Conservation (phyloP, 768 basidiomycete genomes). For the Nevesoporus exiguus region DNA sequence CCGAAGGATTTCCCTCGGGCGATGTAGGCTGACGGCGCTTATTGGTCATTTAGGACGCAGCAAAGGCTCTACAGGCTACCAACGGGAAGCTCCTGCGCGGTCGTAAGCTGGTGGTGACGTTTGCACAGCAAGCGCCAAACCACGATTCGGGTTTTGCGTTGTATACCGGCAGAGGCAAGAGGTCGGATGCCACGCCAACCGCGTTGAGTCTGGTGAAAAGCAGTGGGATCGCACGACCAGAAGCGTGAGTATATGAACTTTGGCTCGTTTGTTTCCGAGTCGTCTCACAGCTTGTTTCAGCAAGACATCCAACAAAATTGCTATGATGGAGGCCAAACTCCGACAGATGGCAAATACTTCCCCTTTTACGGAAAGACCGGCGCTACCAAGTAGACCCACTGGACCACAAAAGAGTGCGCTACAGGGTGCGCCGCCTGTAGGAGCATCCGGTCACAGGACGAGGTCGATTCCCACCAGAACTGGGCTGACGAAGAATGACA, state of each 20-base stretch:
- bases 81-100: conserved; percentile 84
- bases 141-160: conserved; percentile 29
- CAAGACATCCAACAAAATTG: conserved; percentile 87
- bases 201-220: conserved; percentile 87
- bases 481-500: conserved; percentile 2
- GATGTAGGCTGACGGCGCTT: conserved; percentile 19
- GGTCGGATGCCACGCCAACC: conserved; percentile 71
- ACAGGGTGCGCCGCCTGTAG: neutral
- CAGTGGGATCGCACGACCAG: conserved; percentile 45
- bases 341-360: conserved; percentile 59
- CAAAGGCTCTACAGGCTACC: conserved; percentile 66
- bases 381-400: conserved; percentile 22
- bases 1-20: conserved; percentile 17
- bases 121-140: conserved; percentile 78
- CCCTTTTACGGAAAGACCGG: conserved; percentile 18
- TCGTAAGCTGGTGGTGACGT: conserved; percentile 85
- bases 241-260: conserved; percentile 38
- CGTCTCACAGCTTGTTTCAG: conserved; percentile 11
- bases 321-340: conserved; percentile 93
- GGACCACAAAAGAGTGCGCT: neutral
- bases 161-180: conserved; percentile 35
- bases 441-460: neutral
- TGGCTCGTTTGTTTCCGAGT: conserved; percentile 1
- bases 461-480: neutral
- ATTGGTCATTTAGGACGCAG: conserved; percentile 66